Conservation (phyloP, 2,329 filamentous ascomycete genomes). For the Onygena corvina region DNA sequence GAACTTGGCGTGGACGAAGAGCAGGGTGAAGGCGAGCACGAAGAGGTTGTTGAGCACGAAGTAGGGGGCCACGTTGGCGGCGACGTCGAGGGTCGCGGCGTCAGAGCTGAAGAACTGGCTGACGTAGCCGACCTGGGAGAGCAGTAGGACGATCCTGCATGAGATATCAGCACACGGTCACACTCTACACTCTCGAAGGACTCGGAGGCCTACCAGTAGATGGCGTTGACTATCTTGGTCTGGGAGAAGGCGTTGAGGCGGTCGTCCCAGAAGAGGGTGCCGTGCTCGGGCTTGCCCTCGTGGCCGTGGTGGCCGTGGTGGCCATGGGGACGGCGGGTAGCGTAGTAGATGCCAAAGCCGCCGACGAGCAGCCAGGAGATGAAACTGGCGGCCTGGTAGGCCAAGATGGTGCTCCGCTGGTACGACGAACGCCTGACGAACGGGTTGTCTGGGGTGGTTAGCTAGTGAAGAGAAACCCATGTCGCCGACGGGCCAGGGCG, state of each 20-base stretch:
- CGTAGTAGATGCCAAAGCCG: conserved; percentile 62
- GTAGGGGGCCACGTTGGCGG: conserved; percentile 67
- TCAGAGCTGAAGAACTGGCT: conserved; percentile 62
- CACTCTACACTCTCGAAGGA: background rate
- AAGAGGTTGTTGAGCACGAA: conserved; percentile 80
- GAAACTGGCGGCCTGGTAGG: conserved; percentile 65
- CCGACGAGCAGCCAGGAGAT: conserved; percentile 64
- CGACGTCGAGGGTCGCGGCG: conserved; percentile 50
- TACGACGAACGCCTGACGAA: conserved; percentile 61
- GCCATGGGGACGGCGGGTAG: conserved; percentile 51
- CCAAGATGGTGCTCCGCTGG: conserved; percentile 47
- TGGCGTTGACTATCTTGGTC: conserved; percentile 49
- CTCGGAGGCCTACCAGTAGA: conserved; percentile 57
- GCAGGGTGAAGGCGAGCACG: conserved; percentile 67
- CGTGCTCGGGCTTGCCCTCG: conserved; percentile 59
- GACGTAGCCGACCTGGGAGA: conserved; percentile 65
- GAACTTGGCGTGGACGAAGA: conserved; percentile 68
- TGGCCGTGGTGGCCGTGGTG: conserved; percentile 30
- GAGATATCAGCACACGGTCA: background rate
- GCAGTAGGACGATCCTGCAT: conserved; percentile 56
- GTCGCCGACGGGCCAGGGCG: background rate
- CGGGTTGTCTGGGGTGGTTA: conserved; percentile 56
- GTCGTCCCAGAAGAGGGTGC: conserved; percentile 42
- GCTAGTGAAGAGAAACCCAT: conserved; percentile 6
- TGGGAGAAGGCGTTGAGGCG: conserved; percentile 63